Evolutionary conservation across 805 yeast species (phyloP).

Genomic region (Teunomyces aglyptinius): DNA sequence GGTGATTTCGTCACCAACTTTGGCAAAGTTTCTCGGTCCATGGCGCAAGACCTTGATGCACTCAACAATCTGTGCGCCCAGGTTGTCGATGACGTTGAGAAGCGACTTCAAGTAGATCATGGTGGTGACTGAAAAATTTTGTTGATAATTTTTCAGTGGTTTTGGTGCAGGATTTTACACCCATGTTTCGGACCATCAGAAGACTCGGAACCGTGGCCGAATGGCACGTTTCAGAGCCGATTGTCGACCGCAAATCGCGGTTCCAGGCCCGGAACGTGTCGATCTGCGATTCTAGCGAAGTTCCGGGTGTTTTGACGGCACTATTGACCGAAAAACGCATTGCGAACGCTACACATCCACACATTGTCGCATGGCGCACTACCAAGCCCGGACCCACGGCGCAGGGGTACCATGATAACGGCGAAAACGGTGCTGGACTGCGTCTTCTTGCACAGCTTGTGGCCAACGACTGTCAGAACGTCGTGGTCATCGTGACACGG

Average conservation of each 20-base stretch:
- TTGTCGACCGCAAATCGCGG: constrained; percentile 54
- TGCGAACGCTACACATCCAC: constrained; percentile 62
- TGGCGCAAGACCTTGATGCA: constrained; percentile 94
- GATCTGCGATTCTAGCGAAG: constrained; percentile 38
- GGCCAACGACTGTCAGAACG: constrained; percentile 47
- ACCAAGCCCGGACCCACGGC: neutral
- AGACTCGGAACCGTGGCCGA: constrained; percentile 1
- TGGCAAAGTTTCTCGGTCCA: constrained; percentile 78
- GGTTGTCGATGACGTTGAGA: constrained; percentile 88
- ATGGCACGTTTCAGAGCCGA: constrained; percentile 32
- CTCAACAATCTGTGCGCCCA: constrained; percentile 92
- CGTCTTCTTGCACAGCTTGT: constrained; percentile 53
- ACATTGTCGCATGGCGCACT: constrained; percentile 73
- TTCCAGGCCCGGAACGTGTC: constrained; percentile 62
- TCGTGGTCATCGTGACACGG: constrained; percentile 66
- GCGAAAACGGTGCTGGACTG: constrained; percentile 74
- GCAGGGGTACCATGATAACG: constrained; percentile 68
- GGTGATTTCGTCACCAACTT: constrained; percentile 88
- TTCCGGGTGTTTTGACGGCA: constrained; percentile 40
- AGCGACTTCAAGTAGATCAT: constrained; percentile 91
- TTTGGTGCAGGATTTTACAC: neutral
- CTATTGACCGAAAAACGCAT: constrained; percentile 49
- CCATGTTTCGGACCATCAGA: neutral
- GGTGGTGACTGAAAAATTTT: constrained; percentile 7
- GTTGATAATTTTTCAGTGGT: neutral